These are phyloP conservation scores for Melaleuca quinquenervia DNA, from an alignment of 345 rosid genomes.

Conservation along the genomic window DNA sequence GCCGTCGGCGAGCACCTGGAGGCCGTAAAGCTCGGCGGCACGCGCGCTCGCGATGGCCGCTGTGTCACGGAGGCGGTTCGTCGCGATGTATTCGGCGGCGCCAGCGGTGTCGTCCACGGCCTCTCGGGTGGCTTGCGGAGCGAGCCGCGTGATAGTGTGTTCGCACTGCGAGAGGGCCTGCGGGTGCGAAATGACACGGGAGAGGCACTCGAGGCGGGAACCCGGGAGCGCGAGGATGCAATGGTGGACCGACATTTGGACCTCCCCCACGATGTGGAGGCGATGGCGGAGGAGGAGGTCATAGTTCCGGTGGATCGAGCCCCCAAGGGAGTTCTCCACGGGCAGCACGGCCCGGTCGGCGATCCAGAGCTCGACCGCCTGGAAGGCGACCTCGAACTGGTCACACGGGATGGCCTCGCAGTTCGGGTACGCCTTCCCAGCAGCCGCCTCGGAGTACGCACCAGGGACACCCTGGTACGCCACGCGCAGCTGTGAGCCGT, in stretches of 20 bases:
- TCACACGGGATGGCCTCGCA: constrained; percentile 97
- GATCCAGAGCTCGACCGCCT: constrained; percentile 98
- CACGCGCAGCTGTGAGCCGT: constrained; percentile 78
- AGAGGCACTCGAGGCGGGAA: constrained; percentile 56
- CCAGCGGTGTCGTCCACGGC: constrained; percentile 94
- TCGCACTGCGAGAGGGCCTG: constrained; percentile 96
- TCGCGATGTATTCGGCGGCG: constrained; percentile 78
- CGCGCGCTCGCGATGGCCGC: constrained; percentile 94
- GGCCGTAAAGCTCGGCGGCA: constrained; percentile 83
- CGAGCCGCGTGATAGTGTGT: constrained; percentile 64
- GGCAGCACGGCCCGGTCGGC: constrained; percentile 96
- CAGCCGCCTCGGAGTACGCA: constrained; percentile 95
- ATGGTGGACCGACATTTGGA: constrained; percentile 89
- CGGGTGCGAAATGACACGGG: constrained; percentile 91
- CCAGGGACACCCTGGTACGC: constrained; percentile 99
- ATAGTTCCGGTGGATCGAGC: constrained; percentile 91
- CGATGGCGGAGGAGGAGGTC: constrained; percentile 96
- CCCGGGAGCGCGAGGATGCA: constrained; percentile 92
- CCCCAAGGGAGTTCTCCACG: constrained; percentile 88
- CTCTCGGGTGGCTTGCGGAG: constrained; percentile 73
- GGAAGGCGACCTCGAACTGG: constrained; percentile 94
- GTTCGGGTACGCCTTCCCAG: constrained; percentile 88
- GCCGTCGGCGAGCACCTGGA: constrained; percentile 68
- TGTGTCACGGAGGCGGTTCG: constrained; percentile 60
- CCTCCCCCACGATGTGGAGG: constrained; percentile 95